Evolutionary conservation across 1,284 basidiomycete species (phyloP).

Genomic region (Acaromyces ingoldii): DNA sequence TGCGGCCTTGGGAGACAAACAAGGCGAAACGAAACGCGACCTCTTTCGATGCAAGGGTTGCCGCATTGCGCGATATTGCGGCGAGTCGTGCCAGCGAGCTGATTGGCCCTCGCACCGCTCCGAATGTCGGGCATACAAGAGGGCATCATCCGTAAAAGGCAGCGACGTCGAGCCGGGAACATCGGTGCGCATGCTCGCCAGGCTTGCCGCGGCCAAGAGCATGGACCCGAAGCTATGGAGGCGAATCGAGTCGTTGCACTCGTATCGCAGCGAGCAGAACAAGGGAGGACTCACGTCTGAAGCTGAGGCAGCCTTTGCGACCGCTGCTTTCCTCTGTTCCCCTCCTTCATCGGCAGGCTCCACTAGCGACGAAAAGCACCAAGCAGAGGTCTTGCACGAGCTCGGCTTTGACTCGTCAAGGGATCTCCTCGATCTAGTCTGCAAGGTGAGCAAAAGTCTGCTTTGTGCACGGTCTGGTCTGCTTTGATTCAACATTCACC

Average conservation of each 20-base stretch:
- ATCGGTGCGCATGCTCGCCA: conserved; percentile 10
- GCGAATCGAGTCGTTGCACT: no score
- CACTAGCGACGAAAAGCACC: conserved; percentile 29
- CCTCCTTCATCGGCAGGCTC: neutral
- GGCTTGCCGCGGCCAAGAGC: conserved; percentile 4
- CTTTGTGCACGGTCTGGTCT: neutral
- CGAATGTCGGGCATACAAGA: conserved; percentile 10
- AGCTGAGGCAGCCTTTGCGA: neutral
- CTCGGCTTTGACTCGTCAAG: conserved; percentile 60
- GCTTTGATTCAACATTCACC: conserved; percentile 25
- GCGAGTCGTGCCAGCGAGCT: conserved; percentile 8
- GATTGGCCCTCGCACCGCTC: conserved; percentile 12
- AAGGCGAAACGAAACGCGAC: no score
- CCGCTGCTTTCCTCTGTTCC: neutral
- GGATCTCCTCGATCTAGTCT: conserved; percentile 64
- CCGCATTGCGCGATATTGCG: conserved; percentile 13
- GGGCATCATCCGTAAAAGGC: neutral
- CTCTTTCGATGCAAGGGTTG: conserved; percentile 5
- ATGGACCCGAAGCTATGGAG: neutral
- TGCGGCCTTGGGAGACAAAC: no score
- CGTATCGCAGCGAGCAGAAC: no score
- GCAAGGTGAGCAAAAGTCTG: conserved; percentile 58
- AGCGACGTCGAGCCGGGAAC: conserved; percentile 6
- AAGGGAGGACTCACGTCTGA: no score
- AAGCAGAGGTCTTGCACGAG: conserved; percentile 59